Evolutionary conservation across 768 basidiomycete species (phyloP).

Genomic region (Hydnomerulius pinastri): DNA sequence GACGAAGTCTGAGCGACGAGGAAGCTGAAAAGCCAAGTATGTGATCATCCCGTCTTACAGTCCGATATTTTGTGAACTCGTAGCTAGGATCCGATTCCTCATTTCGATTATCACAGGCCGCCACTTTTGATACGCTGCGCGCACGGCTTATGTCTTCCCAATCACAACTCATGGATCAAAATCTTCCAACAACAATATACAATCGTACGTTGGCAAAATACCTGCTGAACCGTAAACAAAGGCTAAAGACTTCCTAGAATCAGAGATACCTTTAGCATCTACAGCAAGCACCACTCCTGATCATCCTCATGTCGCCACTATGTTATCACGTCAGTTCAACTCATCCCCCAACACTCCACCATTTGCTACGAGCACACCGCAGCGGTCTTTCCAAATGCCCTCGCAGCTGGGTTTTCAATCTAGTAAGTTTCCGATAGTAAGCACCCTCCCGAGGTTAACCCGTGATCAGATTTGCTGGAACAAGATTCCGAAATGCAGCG

Average conservation of each 20-base stretch:
- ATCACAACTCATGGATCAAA: slow-evolving; percentile 40
- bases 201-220: slow-evolving; percentile 35
- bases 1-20: slow-evolving; percentile 68
- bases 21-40: slow-evolving; percentile 60
- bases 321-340: slow-evolving; percentile 40
- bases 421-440: slow-evolving; percentile 41
- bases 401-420: slow-evolving; percentile 52
- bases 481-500: slow-evolving; percentile 74
- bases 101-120: slow-evolving; percentile 45
- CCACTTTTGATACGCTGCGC: slow-evolving; percentile 48
- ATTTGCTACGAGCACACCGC: slow-evolving; percentile 55
- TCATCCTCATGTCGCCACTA: slow-evolving; percentile 27
- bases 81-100: slow-evolving; percentile 37
- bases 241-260: slow-evolving; percentile 5
- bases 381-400: slow-evolving; percentile 54
- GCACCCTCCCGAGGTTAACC: slow-evolving; percentile 1
- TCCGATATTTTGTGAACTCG: slow-evolving; percentile 4
- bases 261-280: slow-evolving; percentile 19
- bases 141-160: slow-evolving; percentile 44
- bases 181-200: slow-evolving; percentile 31
- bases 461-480: slow-evolving; percentile 58
- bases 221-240: not conserved
- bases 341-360: slow-evolving; percentile 46
- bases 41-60: slow-evolving; percentile 23
- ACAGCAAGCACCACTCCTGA: slow-evolving; percentile 12